Conservation (phyloP, 2,329 filamentous ascomycete species). For the Penicillium verrucosum region DNA sequence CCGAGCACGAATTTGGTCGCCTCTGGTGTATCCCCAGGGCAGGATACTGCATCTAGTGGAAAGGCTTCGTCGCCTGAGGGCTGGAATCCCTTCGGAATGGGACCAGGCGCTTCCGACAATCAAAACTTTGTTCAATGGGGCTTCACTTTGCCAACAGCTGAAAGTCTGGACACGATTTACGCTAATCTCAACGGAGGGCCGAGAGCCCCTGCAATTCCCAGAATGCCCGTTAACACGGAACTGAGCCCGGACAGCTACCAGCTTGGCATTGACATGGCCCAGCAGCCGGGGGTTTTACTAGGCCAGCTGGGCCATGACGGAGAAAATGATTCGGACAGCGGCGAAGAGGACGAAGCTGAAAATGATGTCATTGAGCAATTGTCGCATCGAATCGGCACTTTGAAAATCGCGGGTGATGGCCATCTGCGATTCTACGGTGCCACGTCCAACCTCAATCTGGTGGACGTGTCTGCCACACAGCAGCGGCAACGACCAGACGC, state of each 20-base stretch:
- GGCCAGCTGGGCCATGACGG: slow-evolving; percentile 21
- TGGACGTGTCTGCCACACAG: slow-evolving; percentile 39
- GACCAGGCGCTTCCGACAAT: slow-evolving; percentile 18
- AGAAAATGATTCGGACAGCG: slow-evolving; percentile 35
- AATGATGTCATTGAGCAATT: slow-evolving; percentile 45
- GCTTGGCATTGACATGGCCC: slow-evolving; percentile 27
- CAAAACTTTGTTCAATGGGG: slow-evolving; percentile 31
- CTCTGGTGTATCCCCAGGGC: slow-evolving; percentile 10
- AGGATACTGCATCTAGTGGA: slow-evolving; percentile 13
- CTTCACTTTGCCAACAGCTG: slow-evolving; percentile 38
- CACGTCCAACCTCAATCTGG: slow-evolving; percentile 45
- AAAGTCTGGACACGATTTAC: slow-evolving; percentile 36
- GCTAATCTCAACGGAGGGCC: slow-evolving; percentile 27
- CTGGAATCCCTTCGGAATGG: slow-evolving; percentile 24
- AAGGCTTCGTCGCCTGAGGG: slow-evolving; percentile 12
- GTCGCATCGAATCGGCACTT: slow-evolving; percentile 44
- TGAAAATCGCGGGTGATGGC: slow-evolving; percentile 45
- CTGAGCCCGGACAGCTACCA: slow-evolving; percentile 28
- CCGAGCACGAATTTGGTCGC: slow-evolving; percentile 1
- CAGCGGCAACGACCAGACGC: slow-evolving; percentile 37
- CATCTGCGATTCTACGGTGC: slow-evolving; percentile 46
- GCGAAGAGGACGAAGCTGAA: slow-evolving; percentile 39
- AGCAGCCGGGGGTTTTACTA: slow-evolving; percentile 24
- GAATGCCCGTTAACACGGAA: slow-evolving; percentile 20
- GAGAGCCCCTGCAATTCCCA: background rate